Evolutionary conservation across 495 filamentous ascomycete genomes (phyloP).

Genomic region (Aspergillus affinis): DNA sequence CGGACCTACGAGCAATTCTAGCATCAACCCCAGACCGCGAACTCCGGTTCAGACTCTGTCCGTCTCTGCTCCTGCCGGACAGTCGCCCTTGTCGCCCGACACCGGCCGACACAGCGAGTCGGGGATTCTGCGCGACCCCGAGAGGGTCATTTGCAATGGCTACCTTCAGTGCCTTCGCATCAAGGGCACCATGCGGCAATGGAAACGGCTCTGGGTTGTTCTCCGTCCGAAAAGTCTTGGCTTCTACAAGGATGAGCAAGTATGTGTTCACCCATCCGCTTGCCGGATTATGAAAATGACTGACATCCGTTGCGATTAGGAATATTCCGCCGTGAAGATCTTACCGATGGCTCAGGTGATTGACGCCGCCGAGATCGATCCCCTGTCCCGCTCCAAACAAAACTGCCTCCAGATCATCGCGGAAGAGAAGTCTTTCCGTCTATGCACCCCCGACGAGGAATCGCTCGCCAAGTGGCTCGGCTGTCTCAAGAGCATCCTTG

Average conservation of each 20-base stretch:
- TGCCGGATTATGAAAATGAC: background rate
- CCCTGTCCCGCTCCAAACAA: slow-evolving; percentile 77
- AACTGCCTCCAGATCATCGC: slow-evolving; percentile 93
- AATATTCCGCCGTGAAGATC: slow-evolving; percentile 85
- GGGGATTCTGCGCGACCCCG: slow-evolving; percentile 59
- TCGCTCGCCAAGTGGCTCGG: slow-evolving; percentile 80
- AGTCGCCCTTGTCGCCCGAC: slow-evolving; percentile 45
- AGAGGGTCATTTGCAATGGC: slow-evolving; percentile 86
- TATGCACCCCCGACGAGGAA: slow-evolving; percentile 82
- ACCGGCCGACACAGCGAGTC: slow-evolving; percentile 55
- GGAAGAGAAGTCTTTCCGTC: slow-evolving; percentile 88
- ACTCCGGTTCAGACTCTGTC: slow-evolving; percentile 36
- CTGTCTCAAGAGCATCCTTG: slow-evolving; percentile 82
- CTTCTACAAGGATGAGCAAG: slow-evolving; percentile 87
- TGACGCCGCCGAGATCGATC: slow-evolving; percentile 90
- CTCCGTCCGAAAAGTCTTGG: slow-evolving; percentile 83
- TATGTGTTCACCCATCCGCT: slow-evolving; percentile 20
- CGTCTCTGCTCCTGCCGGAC: slow-evolving; percentile 29
- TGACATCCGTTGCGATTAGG: slow-evolving; percentile 29
- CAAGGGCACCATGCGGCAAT: slow-evolving; percentile 84
- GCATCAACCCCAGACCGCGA: slow-evolving; percentile 28
- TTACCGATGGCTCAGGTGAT: slow-evolving; percentile 78
- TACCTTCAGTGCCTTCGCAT: slow-evolving; percentile 83
- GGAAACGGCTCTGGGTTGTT: slow-evolving; percentile 94
- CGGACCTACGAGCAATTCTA: slow-evolving; percentile 36